Evolutionary conservation across 1,284 basidiomycete genomes (phyloP), one percentile per base, ranked within the genome.

Genomic region (Kwoniella shivajii): DNA sequence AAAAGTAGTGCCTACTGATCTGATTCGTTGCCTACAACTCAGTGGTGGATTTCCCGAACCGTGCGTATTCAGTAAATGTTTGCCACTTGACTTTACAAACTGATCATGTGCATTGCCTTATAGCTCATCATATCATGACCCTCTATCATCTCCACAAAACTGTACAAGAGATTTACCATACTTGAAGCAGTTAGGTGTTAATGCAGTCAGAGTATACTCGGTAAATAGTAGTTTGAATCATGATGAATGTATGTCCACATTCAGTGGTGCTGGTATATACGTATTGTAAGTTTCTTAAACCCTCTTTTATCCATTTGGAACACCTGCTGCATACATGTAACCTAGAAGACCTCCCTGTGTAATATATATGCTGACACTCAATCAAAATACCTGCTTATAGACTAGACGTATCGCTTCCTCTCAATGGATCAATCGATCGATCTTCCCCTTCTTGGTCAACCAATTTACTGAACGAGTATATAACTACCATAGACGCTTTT

Each of bases 361-460:
- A n/a, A n/a, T n/a, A n/a, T n/a, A n/a, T n/a, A n/a, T n/a, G 33
- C 37, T 39, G 22, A 33, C 30, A 16, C n/a, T 34, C 13, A 30
- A 11, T 43, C 22, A 9, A 20, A 3, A 22, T 14, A 37, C 22
- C 9, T 26, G 11, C 26, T 16, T 27, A 14, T 53, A 75, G 73
- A 62, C 85, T 95, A 61, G 92, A 95, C 74, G 81, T 95, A 46
- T 84, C 89, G 1, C 80, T 92, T 10, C 92, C 92, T 16, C 78
- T 88, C 34, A 93, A 92, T 68, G 91, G 92, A 38, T 91, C 88
- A 31, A 92, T 94, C 60, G 85, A 92, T 78, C 86, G 91, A 29
- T 72, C 79, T 26, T 73, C 80, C 24, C 92, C 92, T 0, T 76
- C 86, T 0, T 96, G 92, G 92, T 84, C 88, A 1, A 89, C 89